Percentiles rank a stretch among this genome's conserved stretches.
phyloP scores from a whole-genome alignment of 768 basidiomycete genomes.

The Boletus edulis region DNA sequence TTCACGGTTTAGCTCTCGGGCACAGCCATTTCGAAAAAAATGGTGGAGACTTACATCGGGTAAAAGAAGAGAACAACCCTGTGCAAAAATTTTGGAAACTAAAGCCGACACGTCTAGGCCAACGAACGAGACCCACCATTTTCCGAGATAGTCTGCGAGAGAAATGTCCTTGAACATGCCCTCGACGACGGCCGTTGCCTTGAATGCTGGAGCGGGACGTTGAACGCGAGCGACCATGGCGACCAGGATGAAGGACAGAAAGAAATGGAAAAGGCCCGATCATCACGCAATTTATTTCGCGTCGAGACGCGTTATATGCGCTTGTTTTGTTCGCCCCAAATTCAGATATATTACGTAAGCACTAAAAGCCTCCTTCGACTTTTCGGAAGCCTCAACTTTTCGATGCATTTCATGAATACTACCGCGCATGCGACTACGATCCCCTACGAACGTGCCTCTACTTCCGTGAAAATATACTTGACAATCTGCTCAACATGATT shows the following conservation, averaged over 20 bases:
- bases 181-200: constrained; percentile 68
- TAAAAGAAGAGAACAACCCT: constrained; percentile 97
- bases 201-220: constrained; percentile 83
- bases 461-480: too few relatives aligned
- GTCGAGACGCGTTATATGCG: constrained; percentile 29
- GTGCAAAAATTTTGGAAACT: background rate
- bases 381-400: too few relatives aligned
- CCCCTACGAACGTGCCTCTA: too few relatives aligned
- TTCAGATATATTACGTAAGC: too few relatives aligned
- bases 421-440: too few relatives aligned
- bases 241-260: background rate
- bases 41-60: constrained; percentile 63
- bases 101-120: background rate
- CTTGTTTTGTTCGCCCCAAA: constrained; percentile 17
- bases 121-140: constrained; percentile 56
- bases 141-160: constrained; percentile 68
- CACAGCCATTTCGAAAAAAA: too few relatives aligned
- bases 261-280: background rate
- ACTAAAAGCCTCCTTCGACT: too few relatives aligned
- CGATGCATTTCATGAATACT: too few relatives aligned
- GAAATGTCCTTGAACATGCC: constrained; percentile 77
- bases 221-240: constrained; percentile 60
- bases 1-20: too few relatives aligned
- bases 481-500: too few relatives aligned
- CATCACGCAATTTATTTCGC: constrained; percentile 14